Base-by-base conservation (phyloP, 2,329 filamentous ascomycete species). In the Emergomyces orientalis region DNA sequence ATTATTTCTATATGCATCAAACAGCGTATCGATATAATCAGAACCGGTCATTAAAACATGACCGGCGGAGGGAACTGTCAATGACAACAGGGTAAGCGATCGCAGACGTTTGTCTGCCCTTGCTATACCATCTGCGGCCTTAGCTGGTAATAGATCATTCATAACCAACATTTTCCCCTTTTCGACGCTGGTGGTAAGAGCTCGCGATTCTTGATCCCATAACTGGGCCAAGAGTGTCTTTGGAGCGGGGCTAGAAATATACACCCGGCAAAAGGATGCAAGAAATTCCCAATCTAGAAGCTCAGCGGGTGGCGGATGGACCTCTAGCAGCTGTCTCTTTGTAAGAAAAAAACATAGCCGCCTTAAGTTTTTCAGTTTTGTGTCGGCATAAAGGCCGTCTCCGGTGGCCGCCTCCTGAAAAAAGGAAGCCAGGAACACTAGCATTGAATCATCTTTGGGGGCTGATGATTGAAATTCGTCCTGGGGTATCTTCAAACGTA, bases 11-110 rank as follows among this genome's bases (percentile, higher is more conserved):
- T 79, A 79, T 37, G 71, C 70, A 64, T 79, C 77, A 60, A 71
- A 71, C 14, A 96, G 80, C 0, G 88, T 85, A 72, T 97, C 93
- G 25, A 96, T 75, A 68, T 94, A 93, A 75, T 97, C 93, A 59
- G 89, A 91, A 0, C 93, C 93, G 0, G 88, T 88, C 68, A 96
- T 83, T 69, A 96, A 87, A 67, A 89, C 80, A 7, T 78, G 74
- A 37, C 81, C 83, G 54, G 77, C 77, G 30, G 80, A 69, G 27
- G 76, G 74, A 62, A 78, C 71, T 32, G 71, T 67, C 32, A 74
- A 77, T 4, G 75, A 67, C 39, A 80, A 67, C 27, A 77, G 68
- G 13, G 76, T 79, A 62, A 79, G 67, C 9, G 69, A 65, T 41
- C 74, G 73, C 59, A 78, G 67, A 59, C 74, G 70, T 51, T 63